Evolutionary conservation across 2,329 filamentous ascomycete species (phyloP), one percentile per base, ranked within the genome.

Genomic region (Fusarium decemcellulare): DNA sequence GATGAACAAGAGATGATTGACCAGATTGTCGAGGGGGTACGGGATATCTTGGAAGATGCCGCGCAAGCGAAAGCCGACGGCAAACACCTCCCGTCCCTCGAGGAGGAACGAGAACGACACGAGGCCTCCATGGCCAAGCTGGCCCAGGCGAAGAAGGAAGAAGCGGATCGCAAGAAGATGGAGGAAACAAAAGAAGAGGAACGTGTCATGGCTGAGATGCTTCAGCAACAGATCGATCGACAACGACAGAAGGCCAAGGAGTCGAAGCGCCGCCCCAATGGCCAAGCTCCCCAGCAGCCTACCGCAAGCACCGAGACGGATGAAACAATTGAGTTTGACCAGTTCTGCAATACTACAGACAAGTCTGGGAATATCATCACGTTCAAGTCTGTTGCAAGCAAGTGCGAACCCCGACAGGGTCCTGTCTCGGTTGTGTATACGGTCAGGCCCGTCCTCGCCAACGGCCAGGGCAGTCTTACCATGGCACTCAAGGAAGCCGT

Each of bases 81-180:
- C 34, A 88, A 90, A 59, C 88, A 94, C 65, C 83, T 97, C 15
- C 94, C 94, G 2, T 97, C 94, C 34, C 84, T 98, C 8, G 94
- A 97, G 75, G 94, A 97, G 74, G 95, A 98, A 79, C 89, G 95
- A 40, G 94, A 92, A 30, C 90, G 90, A 14, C 93, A 97, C 67
- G 93, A 97, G 80, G 92, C 92, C 23, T 89, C 88, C 27, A 84
- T 93, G 30, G 89, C 89, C 47, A 85, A 86, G 74, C 81, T 88
- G 54, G 92, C 87, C 71, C 82, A 83, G 79, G 87, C 85, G 76
- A 84, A 88, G 65, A 85, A 83, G 64, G 82, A 85, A 67, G 83
- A 84, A 50, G 84, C 88, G 53, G 84, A 86, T 42, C 81, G 83
- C 44, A 87, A 85, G 71, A 87, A 83, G 64, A 76, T 85, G 39